Base-by-base conservation (phyloP, 139 green algal species). In the Spirogloea muscicola region DNA sequence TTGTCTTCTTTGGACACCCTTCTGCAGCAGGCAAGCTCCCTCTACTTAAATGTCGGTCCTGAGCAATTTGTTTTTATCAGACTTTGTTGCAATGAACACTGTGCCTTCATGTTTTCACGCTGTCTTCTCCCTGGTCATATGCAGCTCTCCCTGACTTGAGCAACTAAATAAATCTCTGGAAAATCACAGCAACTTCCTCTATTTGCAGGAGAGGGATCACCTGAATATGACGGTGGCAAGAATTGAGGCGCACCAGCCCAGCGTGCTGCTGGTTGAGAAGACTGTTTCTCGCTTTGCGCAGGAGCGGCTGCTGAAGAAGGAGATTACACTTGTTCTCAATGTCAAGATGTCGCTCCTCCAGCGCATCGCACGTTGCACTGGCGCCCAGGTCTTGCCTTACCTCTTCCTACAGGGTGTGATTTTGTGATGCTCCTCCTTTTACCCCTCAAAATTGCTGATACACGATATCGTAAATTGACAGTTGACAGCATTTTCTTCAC, bases 1-100 rank as follows among this genome's bases (percentile, higher is more conserved):
- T 68, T 87, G 25, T 72, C 67, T 18, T 82, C 72, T n/a, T 46
- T 87, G 37, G 82, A 87, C 34, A 86, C 73, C 5, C 61, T 87
- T 1, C 62, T 84, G 10, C 74, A 87, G 38, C 75, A 82, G 65
- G 68, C 72, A 39, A 16, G 5, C 37, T 61, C 29, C 44, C 46
- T 37, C 57, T 73, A 10, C 18, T 25, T 74, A 58, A 6, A 6
- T n/a, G 6, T 6, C 9, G 13, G 6, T 58, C 10, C 18, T 69
- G n/a, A n/a, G n/a, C n/a, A n/a, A n/a, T n/a, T n/a, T n/a, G n/a
- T n/a, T n/a, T n/a, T n/a, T n/a, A n/a, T n/a, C n/a, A n/a, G n/a
- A n/a, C n/a, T n/a, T n/a, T n/a, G n/a, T n/a, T n/a, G n/a, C n/a
- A n/a, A n/a, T n/a, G n/a, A n/a, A n/a, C n/a, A n/a, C n/a, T n/a